Conservation (phyloP, 1,139 yeast species). For the Yamadazyma pseudoaaseri region DNA sequence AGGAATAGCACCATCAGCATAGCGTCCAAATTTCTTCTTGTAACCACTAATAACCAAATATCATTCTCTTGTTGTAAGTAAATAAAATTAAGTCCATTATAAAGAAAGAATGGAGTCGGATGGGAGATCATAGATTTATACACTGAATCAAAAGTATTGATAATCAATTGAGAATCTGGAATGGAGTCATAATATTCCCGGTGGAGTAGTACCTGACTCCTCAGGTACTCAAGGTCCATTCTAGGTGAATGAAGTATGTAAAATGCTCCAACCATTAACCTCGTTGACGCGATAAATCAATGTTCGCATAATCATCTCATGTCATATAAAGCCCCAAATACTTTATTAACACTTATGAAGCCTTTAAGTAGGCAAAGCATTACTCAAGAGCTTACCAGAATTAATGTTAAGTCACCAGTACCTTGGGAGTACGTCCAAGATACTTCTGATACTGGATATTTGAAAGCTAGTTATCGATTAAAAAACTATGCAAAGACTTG, state of each 20-base stretch:
- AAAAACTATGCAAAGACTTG: conserved; percentile 59
- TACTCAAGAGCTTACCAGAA: conserved; percentile 7
- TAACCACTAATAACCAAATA: conserved; percentile 31
- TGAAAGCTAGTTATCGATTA: conserved; percentile 37
- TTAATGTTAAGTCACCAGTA: conserved; percentile 11
- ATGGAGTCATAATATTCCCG: conserved; percentile 36
- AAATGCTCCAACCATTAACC: conserved; percentile 39
- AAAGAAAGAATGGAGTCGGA: conserved; percentile 30
- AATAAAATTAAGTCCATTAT: conserved; percentile 31
- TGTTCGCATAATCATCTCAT: not conserved
- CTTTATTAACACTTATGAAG: not conserved
- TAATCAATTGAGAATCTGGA: conserved; percentile 24
- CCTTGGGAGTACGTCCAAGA: conserved; percentile 12
- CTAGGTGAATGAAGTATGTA: conserved; percentile 39
- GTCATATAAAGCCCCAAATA: not conserved
- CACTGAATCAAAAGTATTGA: conserved; percentile 26
- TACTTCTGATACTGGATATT: conserved; percentile 9
- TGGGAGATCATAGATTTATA: conserved; percentile 22
- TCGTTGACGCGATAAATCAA: not conserved
- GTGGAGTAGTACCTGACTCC: conserved; percentile 35
- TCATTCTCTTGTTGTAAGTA: conserved; percentile 30
- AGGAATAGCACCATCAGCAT: conserved; percentile 44
- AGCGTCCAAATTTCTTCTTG: conserved; percentile 33
- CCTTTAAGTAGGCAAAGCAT: not conserved
- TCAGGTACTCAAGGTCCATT: conserved; percentile 25